Evolutionary conservation across 352 stramenopile genomes (phyloP), one percentile per base, ranked within the genome.

Genomic region (Globisporangium mamillatum): DNA sequence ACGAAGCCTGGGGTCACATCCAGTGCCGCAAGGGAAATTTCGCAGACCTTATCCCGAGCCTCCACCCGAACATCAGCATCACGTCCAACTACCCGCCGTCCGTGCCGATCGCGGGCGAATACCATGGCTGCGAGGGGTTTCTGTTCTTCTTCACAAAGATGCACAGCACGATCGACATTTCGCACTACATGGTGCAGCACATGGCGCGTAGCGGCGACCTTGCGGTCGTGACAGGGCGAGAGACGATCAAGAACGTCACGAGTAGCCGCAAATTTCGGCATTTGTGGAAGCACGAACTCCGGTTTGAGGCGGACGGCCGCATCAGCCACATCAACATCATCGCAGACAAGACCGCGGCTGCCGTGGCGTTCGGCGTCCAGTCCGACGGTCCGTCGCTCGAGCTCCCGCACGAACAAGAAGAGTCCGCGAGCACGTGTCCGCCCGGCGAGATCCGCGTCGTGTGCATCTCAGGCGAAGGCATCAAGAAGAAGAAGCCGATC

Each of bases 241-340:
- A 95, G 60, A 95, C 86, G 5, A 73, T 95, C 52, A 80, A 78
- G 54, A 95, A 88, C 77, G 71, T 71, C 16, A 53, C 72, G 44
- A 95, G 88, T 71, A 77, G 86, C 48, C 78, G 82, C 38, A 82
- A 87, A 55, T 95, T 93, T 73, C 80, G 86, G 20, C 88, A 95
- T 61, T 74, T 92, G 67, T 95, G 86, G 86, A 91, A 88, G 67
- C 88, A 95, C 67, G 86, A 92, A 65, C 73, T 95, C 32, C 85
- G 86, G 4, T 94, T 95, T 60, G 84, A 90, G 65, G 78, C 79
- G 24, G 86, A 94, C 64, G 88, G 88, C 10, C 82, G 86, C 32
- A 87, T 95, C 60, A 92, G 82, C 55, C 82, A 94, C 66, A 89
- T 95, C 71, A 91, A 94, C 69, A 90, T 95, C 74, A 76, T 94